Percentiles rank a stretch among this genome's conserved stretches.
Evolutionary conservation across 2,329 filamentous ascomycete species (phyloP).

Genomic region (Colletotrichum sp.): DNA sequence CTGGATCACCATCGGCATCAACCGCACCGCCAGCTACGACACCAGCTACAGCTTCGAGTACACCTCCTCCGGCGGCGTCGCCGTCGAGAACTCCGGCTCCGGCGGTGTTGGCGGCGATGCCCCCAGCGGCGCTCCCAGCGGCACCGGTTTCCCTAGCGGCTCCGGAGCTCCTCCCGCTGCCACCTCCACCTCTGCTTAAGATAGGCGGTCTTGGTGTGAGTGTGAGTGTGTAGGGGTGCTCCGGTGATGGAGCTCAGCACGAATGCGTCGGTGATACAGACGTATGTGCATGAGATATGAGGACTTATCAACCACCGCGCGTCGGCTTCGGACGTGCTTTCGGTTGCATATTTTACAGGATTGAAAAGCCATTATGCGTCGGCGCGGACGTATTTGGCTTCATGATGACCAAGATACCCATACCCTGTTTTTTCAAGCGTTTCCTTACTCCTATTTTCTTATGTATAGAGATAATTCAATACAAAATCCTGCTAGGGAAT

Average conservation of each 20-base stretch:
- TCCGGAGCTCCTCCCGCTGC: neutral
- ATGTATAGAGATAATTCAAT: slow-evolving; percentile 34
- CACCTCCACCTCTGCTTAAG: neutral
- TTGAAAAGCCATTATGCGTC: neutral
- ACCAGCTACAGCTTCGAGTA: neutral
- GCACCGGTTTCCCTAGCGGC: slow-evolving; percentile 8
- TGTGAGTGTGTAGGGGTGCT: neutral
- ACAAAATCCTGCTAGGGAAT: slow-evolving; percentile 31
- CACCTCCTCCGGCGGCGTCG: neutral
- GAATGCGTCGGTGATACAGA: neutral
- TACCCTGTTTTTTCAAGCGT: neutral
- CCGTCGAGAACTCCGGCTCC: neutral
- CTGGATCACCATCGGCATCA: slow-evolving; percentile 52
- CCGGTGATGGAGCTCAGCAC: neutral
- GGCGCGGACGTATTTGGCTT: neutral
- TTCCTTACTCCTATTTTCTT: slow-evolving; percentile 32
- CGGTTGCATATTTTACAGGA: neutral
- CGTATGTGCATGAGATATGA: neutral
- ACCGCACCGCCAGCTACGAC: slow-evolving; percentile 23
- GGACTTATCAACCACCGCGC: neutral
- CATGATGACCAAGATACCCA: neutral
- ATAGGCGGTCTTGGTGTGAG: neutral
- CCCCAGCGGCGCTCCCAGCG: slow-evolving; percentile 6
- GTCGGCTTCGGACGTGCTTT: neutral
- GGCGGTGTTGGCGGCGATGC: neutral